Evolutionary conservation across 1,139 yeast genomes (phyloP).

Genomic region (Yamadazyma siamensis): DNA sequence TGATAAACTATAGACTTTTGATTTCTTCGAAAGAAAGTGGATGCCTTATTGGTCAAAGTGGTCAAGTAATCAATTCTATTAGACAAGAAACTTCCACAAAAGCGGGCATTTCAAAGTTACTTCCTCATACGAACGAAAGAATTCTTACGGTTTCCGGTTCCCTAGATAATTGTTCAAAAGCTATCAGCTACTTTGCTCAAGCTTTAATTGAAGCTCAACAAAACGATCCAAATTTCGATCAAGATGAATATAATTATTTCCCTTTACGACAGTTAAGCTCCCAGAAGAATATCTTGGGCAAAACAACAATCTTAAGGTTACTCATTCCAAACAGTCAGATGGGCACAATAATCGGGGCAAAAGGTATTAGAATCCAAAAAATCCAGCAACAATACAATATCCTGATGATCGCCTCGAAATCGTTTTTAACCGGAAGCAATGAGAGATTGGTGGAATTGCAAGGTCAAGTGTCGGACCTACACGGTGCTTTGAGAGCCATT

Average conservation of each 20-base stretch:
- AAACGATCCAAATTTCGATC: conserved; percentile 2
- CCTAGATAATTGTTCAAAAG: conserved; percentile 69
- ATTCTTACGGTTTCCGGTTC: conserved; percentile 80
- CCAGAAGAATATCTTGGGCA: conserved; percentile 48
- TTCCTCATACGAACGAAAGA: conserved; percentile 80
- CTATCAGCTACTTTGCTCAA: conserved; percentile 69
- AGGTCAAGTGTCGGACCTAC: conserved; percentile 68
- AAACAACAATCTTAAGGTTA: conserved; percentile 60
- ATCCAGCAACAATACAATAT: conserved; percentile 70
- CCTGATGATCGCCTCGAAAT: conserved; percentile 86
- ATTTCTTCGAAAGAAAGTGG: conserved; percentile 90
- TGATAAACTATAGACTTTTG: conserved; percentile 62
- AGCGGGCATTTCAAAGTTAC: conserved; percentile 84
- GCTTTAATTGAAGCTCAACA: conserved; percentile 36
- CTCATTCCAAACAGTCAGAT: conserved; percentile 83
- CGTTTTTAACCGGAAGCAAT: conserved; percentile 76
- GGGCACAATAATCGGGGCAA: conserved; percentile 88
- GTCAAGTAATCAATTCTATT: conserved; percentile 73
- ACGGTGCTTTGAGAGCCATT: conserved; percentile 56
- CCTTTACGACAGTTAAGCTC: conserved; percentile 61
- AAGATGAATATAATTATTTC: conserved; percentile 39
- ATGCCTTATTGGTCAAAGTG: conserved; percentile 84
- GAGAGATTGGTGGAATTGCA: conserved; percentile 89
- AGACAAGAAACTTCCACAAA: conserved; percentile 77
- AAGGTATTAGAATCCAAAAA: conserved; percentile 77